phyloP scores from a whole-genome alignment of 2,329 filamentous ascomycete genomes.

The Penicillium sp. region DNA sequence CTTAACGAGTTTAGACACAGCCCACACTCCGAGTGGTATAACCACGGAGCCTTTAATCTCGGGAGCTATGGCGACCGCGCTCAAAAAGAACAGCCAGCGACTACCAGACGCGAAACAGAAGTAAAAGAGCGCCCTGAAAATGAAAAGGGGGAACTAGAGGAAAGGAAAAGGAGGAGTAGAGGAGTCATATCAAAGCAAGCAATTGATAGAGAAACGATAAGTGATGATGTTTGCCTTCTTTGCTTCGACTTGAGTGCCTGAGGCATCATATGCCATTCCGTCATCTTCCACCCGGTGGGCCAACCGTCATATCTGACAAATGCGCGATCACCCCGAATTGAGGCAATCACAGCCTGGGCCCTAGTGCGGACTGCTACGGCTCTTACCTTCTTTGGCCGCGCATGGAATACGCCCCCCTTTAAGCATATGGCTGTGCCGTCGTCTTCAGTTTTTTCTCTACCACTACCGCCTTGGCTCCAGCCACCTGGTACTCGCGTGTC shows the following conservation, averaged over 20 bases:
- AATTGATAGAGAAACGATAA: constrained; percentile 19
- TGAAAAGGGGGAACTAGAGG: constrained; percentile 2
- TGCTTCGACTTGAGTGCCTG: constrained; percentile 8
- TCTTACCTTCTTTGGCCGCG: not conserved
- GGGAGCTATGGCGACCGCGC: constrained; percentile 1
- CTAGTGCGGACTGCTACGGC: not conserved
- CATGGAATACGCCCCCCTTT: not conserved
- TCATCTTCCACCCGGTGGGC: constrained; percentile 1
- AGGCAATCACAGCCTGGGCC: not conserved
- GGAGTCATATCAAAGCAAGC: constrained; percentile 3
- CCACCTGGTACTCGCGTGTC: constrained; percentile 34
- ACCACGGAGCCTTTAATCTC: constrained; percentile 14
- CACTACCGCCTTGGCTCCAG: constrained; percentile 39
- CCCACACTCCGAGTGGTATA: constrained; percentile 19
- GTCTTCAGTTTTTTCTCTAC: constrained; percentile 39
- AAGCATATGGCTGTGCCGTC: constrained; percentile 28
- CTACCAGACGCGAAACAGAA: not conserved
- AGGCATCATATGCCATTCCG: constrained; percentile 10
- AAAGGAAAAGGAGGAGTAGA: constrained; percentile 9
- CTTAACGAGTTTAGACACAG: constrained; percentile 16
- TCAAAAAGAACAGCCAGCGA: constrained; percentile 1
- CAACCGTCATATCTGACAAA: not conserved
- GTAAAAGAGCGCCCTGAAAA: not conserved
- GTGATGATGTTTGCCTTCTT: constrained; percentile 23
- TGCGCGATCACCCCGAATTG: not conserved